Base-by-base conservation (phyloP, 345 rosid genomes). In the Arabis hirsuta region DNA sequence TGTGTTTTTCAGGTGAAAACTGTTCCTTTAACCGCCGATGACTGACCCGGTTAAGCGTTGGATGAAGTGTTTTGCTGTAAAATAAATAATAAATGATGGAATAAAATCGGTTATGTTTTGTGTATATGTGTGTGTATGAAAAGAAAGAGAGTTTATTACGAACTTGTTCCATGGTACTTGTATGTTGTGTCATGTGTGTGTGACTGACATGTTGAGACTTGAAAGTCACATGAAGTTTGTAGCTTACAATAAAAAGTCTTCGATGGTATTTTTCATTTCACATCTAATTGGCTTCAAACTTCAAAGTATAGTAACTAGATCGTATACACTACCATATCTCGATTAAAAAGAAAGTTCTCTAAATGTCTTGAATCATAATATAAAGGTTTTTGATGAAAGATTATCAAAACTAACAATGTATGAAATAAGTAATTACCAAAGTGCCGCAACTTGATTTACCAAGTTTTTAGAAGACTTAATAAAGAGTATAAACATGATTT, bases 1-100 rank as follows among this genome's bases (percentile, higher is more conserved):
- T 16, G 31, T 27, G 3, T 47, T 16, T 55, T 82, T 78, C 92
- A 91, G 99, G 96, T 76, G 64, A 85, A 87, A 76, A 46, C 96
- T 58, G 98, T 95, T 64, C 98, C 98, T 54, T 39, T 81, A 83
- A 82, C 86, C 12, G 67, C 2, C 0, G 96, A 88, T 9, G 97
- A 90, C 42, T 84, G 77, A 31, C 2, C 46, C 24, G 11, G 66
- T 16, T 64, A 12, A 20, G 31, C 20, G 31, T 29, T 39, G 82
- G 67, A 76, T 42, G 72, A 70, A 56, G 62, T 39, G 16, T 7
- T 41, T 66, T 4, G 32, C 1, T 65, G 78, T 66, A 10, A 54
- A 46, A 16, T 16, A 58, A 62, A 39, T 19, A 47, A 74, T 36
- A 59, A 45, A 44, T 19, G 62, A 73, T 29, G 60, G 54, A 66